phyloP scores from a whole-genome alignment of 2,329 filamentous ascomycete species.

The Diaporthe helianthi region DNA sequence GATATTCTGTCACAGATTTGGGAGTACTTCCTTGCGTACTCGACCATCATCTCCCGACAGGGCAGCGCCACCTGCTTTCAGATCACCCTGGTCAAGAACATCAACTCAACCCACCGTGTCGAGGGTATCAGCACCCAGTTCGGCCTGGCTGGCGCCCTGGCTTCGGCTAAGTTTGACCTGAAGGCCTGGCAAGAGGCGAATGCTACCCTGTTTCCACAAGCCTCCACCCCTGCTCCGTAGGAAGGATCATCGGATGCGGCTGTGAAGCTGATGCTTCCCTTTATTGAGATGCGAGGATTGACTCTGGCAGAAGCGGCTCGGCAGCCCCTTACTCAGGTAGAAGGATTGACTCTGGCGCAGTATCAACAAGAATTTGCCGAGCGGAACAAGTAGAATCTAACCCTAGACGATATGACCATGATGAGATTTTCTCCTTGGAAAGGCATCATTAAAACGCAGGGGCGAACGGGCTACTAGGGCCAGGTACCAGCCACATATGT shows the following conservation, averaged over 20 bases:
- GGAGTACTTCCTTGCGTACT: conserved; percentile 90
- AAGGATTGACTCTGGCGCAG: too few species aligned
- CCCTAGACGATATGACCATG: conserved; percentile 10
- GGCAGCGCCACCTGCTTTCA: conserved; percentile 87
- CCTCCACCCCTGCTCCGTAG: conserved; percentile 39
- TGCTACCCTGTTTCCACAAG: conserved; percentile 41
- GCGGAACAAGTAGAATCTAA: background rate
- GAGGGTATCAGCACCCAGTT: conserved; percentile 76
- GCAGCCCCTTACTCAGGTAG: too few species aligned
- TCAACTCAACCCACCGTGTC: conserved; percentile 84
- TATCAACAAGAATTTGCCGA: too few species aligned
- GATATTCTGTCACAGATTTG: conserved; percentile 69
- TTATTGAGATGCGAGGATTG: too few species aligned
- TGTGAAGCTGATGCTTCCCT: background rate
- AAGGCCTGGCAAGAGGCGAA: conserved; percentile 44
- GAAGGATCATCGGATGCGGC: background rate
- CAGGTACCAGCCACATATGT: too few species aligned
- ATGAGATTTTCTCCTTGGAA: background rate
- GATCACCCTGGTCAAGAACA: conserved; percentile 86
- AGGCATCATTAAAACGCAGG: background rate
- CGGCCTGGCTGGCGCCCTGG: conserved; percentile 68
- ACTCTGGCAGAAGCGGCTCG: too few species aligned
- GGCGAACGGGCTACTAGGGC: background rate
- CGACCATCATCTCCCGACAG: conserved; percentile 83
- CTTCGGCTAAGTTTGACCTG: conserved; percentile 45